phyloP scores from a whole-genome alignment of 1,139 yeast genomes.

The Lodderomyces margitis region DNA sequence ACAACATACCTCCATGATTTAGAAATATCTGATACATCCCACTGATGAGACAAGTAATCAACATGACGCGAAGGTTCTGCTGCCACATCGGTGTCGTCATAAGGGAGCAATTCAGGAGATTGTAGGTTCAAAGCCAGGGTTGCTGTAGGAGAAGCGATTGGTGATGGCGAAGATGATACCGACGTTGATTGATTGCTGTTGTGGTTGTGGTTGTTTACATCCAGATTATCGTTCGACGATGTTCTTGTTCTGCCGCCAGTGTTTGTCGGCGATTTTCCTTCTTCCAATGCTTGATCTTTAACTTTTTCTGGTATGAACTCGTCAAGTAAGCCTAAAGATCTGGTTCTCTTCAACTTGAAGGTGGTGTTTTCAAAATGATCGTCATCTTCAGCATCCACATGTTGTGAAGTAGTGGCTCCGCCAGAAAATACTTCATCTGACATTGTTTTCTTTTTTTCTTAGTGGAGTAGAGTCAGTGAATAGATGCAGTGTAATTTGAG shows the following conservation, averaged over 20 bases:
- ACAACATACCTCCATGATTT: conserved; percentile 95
- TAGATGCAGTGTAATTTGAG: too few species aligned
- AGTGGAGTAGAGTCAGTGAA: too few species aligned
- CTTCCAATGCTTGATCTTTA: conserved; percentile 9
- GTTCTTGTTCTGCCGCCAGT: conserved; percentile 5
- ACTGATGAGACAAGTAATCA: conserved; percentile 89
- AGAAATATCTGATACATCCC: conserved; percentile 93
- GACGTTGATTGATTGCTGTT: conserved; percentile 7
- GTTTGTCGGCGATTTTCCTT: conserved; percentile 3
- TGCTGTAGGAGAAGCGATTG: conserved; percentile 13
- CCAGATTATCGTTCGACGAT: conserved; percentile 2
- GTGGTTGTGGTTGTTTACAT: not conserved
- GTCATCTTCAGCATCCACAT: conserved; percentile 69
- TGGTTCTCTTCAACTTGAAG: conserved; percentile 75
- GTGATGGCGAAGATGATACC: conserved; percentile 15
- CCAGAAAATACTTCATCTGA: conserved; percentile 44
- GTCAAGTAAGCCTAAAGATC: conserved; percentile 80
- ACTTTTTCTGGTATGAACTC: conserved; percentile 50
- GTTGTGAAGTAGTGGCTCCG: conserved; percentile 55
- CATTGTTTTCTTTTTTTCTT: conserved; percentile 5
- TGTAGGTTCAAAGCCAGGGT: conserved; percentile 14
- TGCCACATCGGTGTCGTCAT: conserved; percentile 81
- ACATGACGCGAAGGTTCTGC: conserved; percentile 87
- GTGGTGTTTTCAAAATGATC: conserved; percentile 71
- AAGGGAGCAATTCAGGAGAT: conserved; percentile 52